These are phyloP conservation scores for Leishmania tropica DNA, from an alignment of 208 protist species.

Conservation along the genomic window DNA sequence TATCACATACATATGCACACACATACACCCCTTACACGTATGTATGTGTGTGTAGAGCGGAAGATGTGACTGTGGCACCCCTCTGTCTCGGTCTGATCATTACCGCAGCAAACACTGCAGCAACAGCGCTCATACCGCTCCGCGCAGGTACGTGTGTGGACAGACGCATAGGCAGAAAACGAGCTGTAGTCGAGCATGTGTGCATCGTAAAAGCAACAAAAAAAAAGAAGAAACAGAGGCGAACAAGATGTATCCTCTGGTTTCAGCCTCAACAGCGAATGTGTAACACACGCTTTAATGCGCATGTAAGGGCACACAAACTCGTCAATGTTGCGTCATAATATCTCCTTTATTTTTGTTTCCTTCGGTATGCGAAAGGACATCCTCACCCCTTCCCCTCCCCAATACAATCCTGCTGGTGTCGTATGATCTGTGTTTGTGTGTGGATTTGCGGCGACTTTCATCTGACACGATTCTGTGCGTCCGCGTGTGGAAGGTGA, in stretches of 20 bases:
- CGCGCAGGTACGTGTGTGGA: not conserved
- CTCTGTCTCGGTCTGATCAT: not conserved
- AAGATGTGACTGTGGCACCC: not conserved
- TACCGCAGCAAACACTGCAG: not conserved
- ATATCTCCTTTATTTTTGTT: too few species aligned
- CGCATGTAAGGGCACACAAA: not conserved
- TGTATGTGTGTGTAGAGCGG: not conserved
- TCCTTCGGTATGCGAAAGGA: not conserved
- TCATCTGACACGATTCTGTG: not conserved
- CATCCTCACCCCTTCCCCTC: not conserved
- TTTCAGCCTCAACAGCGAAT: not conserved
- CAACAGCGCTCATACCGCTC: not conserved
- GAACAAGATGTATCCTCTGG: not conserved
- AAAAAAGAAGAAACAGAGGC: not conserved
- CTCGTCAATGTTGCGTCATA: not conserved
- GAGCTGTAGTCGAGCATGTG: not conserved
- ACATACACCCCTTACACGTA: not conserved
- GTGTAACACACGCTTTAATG: not conserved
- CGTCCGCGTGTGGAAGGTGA: not conserved
- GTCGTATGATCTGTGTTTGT: not conserved
- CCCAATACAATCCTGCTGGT: too few species aligned
- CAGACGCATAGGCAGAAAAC: not conserved
- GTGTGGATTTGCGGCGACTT: not conserved
- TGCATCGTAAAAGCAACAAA: not conserved
- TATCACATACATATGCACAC: not conserved